Conservation (phyloP, 2,329 filamentous ascomycete genomes). For the Botrytis fabae region DNA sequence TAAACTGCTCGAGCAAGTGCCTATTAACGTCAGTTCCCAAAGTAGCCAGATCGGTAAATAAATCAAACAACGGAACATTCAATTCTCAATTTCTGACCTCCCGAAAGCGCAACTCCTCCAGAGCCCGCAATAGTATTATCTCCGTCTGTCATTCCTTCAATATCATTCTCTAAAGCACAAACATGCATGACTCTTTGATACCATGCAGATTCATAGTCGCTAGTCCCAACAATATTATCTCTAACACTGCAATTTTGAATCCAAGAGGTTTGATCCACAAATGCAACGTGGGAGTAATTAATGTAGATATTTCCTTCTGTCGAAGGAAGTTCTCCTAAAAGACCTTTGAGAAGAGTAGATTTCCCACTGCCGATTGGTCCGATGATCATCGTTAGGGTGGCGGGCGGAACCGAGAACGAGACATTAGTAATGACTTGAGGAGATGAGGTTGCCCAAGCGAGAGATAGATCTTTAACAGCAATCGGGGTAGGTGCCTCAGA, state of each 20-base stretch:
- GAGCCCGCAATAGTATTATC: conserved; percentile 75
- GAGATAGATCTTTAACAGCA: neutral
- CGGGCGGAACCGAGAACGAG: neutral
- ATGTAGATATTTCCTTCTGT: conserved; percentile 31
- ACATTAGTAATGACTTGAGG: neutral
- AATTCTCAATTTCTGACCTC: conserved; percentile 75
- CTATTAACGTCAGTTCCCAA: conserved; percentile 6
- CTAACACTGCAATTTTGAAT: conserved; percentile 45
- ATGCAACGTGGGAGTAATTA: conserved; percentile 39
- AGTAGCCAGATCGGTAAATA: no score
- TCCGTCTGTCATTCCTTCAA: conserved; percentile 47
- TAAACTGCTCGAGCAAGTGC: conserved; percentile 58
- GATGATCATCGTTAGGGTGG: conserved; percentile 37
- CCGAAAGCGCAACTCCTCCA: conserved; percentile 71
- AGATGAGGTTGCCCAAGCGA: neutral
- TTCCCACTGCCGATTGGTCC: conserved; percentile 40
- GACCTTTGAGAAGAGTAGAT: conserved; percentile 31
- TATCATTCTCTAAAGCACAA: conserved; percentile 61
- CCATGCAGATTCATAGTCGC: conserved; percentile 54
- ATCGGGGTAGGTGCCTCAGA: neutral
- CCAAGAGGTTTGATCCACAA: conserved; percentile 49
- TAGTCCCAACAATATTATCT: conserved; percentile 44
- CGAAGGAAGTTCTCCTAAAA: conserved; percentile 33
- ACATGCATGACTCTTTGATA: conserved; percentile 65
- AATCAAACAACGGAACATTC: conserved; percentile 49